Base-by-base conservation (phyloP, 306 rosid genomes). In the Carpinus fangiana region DNA sequence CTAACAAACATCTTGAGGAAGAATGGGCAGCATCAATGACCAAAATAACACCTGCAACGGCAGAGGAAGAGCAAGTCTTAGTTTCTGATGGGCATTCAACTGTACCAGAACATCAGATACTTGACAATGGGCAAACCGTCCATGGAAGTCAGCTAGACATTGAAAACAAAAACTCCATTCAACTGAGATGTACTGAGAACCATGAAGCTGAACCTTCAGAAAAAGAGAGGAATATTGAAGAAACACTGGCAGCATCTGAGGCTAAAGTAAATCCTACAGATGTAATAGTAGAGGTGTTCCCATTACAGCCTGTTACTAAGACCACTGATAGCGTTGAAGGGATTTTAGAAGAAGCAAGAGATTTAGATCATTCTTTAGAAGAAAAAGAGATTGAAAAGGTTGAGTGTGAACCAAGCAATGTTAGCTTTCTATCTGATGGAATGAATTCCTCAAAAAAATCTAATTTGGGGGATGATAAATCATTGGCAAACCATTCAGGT, bases 221-320 rank as follows among this genome's bases (percentile, higher is more conserved):
- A 77, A 26, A 79, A 36, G 74, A 81, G 78, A 86, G 74, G 66
- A 76, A 82, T 60, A 80, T 43, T 70, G 85, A 79, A 73, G 88
- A 79, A 68, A 80, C 85, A 72, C 71, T 57, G 76, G 59, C 23
- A 65, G 67, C 75, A 28, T 79, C 88, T 48, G 28, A 54, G 43
- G 52, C 82, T 50, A 80, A 79, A 78, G 83, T 79, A 80, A 80
- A 80, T 57, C 73, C 87, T 54, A 66, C 80, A 20, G 86, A 88
- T 65, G 87, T 86, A 67, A 74, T 80, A 57, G 94, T 96, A 59
- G 98, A 93, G 89, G 90, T 94, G 77, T 91, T 91, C 76, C 96
- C 99, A 62, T 62, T 89, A 78, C 88, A 79, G 66, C 77, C 85
- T n/a, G 70, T 68, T 83, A 62, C 80, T n/a, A 61, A 74, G 73